Base-by-base conservation (phyloP, 2,329 filamentous ascomycete genomes). In the Leptosphaerulina australis region DNA sequence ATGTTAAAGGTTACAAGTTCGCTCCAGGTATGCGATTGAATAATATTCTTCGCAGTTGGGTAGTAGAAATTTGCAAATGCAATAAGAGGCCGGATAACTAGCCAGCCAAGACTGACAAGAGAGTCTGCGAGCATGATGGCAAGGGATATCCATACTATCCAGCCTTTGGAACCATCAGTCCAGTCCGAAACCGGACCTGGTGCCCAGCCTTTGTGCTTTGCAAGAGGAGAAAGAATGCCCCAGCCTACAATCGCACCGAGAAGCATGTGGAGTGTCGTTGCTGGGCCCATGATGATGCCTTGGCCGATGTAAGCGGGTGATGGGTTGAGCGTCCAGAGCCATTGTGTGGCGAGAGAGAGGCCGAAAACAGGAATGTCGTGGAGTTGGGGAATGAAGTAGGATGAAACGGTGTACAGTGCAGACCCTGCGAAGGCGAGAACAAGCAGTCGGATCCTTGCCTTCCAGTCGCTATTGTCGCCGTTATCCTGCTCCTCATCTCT, bases 91-190 rank as follows among this genome's bases (percentile, higher is more conserved):
- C 83, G 83, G 2, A 88, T 58, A 1, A 88, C 78, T 30, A 97
- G 81, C 79, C 92, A 91, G 1, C 88, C 85, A 8, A 99, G 82
- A 63, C 89, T 97, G 55, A 97, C 83, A 3, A 99, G 81, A 0
- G 93, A 91, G 73, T 99, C 94, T 17, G 90, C 90, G 20, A 99
- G 81, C 94, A 99, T 99, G 59, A 99, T 97, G 3, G 94, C 90
- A 22, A 99, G 77, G 25, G 91, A 96, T 2, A 96, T 81, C 94
- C 94, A 99, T 0, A 99, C 90, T 53, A 99, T 97, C 94, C 94
- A 99, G 29, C 93, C 94, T 75, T 97, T 97, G 70, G 91, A 96
- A 8, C 94, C 94, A 12, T 81, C 84, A 51, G 93, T 89, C 94
- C 94, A 99, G 70, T 96, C 89, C 46, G 84, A 81, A 0, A 97